A percentile compares a stretch with the other conserved stretches of the same genome.
Evolutionary conservation across 257 asterid species (phyloP).

Genomic region (Nemophila menziesii): DNA sequence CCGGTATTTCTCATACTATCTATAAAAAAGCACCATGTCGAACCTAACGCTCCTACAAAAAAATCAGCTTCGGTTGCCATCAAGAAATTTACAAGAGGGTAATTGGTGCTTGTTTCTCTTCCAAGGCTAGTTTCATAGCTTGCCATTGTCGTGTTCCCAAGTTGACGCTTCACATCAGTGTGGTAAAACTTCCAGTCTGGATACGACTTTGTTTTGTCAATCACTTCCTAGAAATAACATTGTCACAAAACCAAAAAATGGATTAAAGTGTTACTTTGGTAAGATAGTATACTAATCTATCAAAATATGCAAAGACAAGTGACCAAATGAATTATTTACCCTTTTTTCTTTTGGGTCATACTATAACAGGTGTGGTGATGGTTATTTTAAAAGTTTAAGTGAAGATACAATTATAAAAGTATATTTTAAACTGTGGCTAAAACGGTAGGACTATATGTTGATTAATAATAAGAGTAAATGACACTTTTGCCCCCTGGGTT

Average conservation of each 20-base stretch:
- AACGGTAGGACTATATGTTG: no score
- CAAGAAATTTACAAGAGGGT: conserved; percentile 88
- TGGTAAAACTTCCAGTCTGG: conserved; percentile 63
- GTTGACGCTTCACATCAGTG: conserved; percentile 76
- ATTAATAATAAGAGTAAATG: no score
- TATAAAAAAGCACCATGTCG: conserved; percentile 85
- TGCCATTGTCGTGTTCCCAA: conserved; percentile 79
- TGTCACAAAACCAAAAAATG: conserved; percentile 2
- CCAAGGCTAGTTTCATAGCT: conserved; percentile 84
- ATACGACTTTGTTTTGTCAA: conserved; percentile 42
- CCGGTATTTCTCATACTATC: conserved; percentile 96
- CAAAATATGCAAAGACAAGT: no score
- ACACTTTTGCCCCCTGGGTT: no score
- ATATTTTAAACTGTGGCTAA: no score
- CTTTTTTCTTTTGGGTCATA: no score
- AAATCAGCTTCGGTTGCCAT: conserved; percentile 92
- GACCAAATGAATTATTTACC: no score
- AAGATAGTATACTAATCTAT: no score
- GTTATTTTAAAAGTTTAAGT: no score
- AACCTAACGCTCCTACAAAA: conserved; percentile 85
- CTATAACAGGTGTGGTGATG: no score
- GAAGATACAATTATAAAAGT: no score
- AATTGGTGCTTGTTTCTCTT: conserved; percentile 77
- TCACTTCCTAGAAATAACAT: conserved; percentile 56
- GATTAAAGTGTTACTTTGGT: no score